A percentile compares a stretch with the other conserved stretches of the same genome.
Evolutionary conservation across 352 stramenopile species (phyloP).

Genomic region (Phytophthora tentaculata): DNA sequence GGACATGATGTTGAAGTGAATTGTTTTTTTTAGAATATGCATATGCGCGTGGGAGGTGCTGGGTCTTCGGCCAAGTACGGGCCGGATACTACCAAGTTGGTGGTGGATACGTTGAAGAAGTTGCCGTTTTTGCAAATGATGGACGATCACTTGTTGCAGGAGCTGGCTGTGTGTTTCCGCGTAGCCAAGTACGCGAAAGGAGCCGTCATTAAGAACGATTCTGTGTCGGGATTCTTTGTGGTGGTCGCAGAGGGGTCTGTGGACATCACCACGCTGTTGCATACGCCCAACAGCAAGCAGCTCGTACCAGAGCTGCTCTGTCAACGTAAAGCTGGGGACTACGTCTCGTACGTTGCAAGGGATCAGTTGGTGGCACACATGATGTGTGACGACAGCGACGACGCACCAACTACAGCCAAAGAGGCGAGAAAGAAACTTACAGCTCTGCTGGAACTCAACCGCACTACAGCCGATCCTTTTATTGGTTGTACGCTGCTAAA

Average conservation of each 20-base stretch:
- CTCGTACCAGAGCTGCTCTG: constrained; percentile 63
- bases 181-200: constrained; percentile 51
- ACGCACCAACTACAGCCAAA: constrained; percentile 25
- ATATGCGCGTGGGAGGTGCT: constrained; percentile 25
- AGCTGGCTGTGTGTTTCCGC: constrained; percentile 69
- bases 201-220: constrained; percentile 53
- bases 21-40: neutral
- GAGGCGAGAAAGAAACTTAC: constrained; percentile 55
- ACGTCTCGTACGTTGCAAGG: constrained; percentile 59
- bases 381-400: constrained; percentile 37
- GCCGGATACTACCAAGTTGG: constrained; percentile 28
- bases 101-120: constrained; percentile 55
- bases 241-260: constrained; percentile 63
- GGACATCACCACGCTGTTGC: constrained; percentile 61
- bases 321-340: constrained; percentile 60
- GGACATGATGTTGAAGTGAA: constrained; percentile 1
- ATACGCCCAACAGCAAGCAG: constrained; percentile 49
- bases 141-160: constrained; percentile 52
- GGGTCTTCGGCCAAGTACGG: constrained; percentile 24
- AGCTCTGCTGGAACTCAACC: constrained; percentile 66
- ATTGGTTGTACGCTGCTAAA: constrained; percentile 66
- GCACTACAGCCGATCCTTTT: constrained; percentile 56
- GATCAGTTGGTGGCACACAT: constrained; percentile 58
- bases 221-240: constrained; percentile 51
- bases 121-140: constrained; percentile 75